These are phyloP conservation scores for Fusarium annulatum DNA, from an alignment of 2,329 filamentous ascomycete species.

Conservation along the genomic window DNA sequence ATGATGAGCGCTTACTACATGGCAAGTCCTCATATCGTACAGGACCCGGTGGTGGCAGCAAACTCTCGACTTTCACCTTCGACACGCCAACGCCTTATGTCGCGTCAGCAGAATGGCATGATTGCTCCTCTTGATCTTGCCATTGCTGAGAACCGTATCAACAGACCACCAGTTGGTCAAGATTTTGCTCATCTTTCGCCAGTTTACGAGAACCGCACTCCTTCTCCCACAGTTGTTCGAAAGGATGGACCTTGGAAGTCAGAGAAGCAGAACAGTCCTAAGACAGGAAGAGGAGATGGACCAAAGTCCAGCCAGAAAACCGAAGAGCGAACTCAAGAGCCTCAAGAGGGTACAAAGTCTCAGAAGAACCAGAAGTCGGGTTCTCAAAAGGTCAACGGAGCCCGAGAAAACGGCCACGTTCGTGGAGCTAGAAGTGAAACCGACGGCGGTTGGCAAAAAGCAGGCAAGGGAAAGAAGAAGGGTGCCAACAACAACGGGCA, in stretches of 20 bases:
- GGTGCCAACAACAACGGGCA: conserved; percentile 51
- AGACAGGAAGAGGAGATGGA: conserved; percentile 31
- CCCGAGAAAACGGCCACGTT: conserved; percentile 64
- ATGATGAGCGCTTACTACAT: conserved; percentile 52
- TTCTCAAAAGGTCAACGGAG: conserved; percentile 53
- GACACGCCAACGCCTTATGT: conserved; percentile 52
- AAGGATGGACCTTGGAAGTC: conserved; percentile 57
- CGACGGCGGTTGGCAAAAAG: conserved; percentile 69
- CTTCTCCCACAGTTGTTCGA: conserved; percentile 72
- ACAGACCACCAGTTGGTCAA: conserved; percentile 48
- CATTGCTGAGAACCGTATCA: conserved; percentile 56
- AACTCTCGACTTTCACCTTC: conserved; percentile 48
- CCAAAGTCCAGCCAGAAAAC: conserved; percentile 42
- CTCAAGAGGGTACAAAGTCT: conserved; percentile 34
- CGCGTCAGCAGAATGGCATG: conserved; percentile 59
- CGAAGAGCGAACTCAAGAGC: conserved; percentile 44
- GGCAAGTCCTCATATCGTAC: conserved; percentile 43
- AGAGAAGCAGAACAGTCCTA: conserved; percentile 41
- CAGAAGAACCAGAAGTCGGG: conserved; percentile 45
- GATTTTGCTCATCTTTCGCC: conserved; percentile 72
- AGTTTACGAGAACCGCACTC: conserved; percentile 78
- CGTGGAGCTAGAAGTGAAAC: conserved; percentile 67
- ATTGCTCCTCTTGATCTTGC: conserved; percentile 69
- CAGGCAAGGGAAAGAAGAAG: conserved; percentile 62
- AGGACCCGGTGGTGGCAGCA: conserved; percentile 47